A percentile compares a stretch with the other conserved stretches of the same genome.
phyloP scores from a whole-genome alignment of 2,329 filamentous ascomycete genomes.

The Aspergillus phoenicis region DNA sequence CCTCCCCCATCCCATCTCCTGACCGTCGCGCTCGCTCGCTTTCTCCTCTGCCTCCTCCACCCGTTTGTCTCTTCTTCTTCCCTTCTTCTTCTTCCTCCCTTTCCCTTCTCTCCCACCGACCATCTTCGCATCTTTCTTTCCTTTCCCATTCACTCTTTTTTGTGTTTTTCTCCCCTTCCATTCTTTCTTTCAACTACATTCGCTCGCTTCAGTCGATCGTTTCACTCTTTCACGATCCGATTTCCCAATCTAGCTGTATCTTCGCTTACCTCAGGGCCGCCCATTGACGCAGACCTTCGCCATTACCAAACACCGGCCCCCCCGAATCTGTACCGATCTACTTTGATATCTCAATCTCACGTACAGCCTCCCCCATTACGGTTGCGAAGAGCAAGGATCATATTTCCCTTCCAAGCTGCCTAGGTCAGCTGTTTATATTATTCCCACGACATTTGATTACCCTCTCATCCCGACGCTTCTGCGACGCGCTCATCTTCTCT shows the following conservation, averaged over 20 bases:
- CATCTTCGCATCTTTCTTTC: constrained; percentile 31
- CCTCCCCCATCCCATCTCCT: constrained; percentile 22
- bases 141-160: constrained; percentile 36
- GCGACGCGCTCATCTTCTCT: constrained; percentile 35
- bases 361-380: constrained; percentile 14
- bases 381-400: constrained; percentile 23
- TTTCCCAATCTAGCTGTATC: constrained; percentile 33
- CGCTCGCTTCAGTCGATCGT: constrained; percentile 46
- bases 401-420: constrained; percentile 36
- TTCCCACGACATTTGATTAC: constrained; percentile 20
- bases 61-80: constrained; percentile 18
- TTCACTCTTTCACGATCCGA: constrained; percentile 57
- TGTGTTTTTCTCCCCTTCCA: constrained; percentile 30
- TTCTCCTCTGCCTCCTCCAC: constrained; percentile 19
- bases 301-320: constrained; percentile 18
- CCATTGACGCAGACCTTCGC: constrained; percentile 15
- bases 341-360: constrained; percentile 21
- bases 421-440: constrained; percentile 40
- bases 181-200: constrained; percentile 33
- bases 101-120: constrained; percentile 25
- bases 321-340: constrained; percentile 12
- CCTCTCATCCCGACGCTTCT: constrained; percentile 33
- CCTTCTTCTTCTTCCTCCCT: constrained; percentile 19
- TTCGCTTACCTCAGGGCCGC: constrained; percentile 40
- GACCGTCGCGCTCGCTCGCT: constrained; percentile 13